Conservation (phyloP, 2,329 filamentous ascomycete genomes). For the Phaeosphaeriaceae sp. region DNA sequence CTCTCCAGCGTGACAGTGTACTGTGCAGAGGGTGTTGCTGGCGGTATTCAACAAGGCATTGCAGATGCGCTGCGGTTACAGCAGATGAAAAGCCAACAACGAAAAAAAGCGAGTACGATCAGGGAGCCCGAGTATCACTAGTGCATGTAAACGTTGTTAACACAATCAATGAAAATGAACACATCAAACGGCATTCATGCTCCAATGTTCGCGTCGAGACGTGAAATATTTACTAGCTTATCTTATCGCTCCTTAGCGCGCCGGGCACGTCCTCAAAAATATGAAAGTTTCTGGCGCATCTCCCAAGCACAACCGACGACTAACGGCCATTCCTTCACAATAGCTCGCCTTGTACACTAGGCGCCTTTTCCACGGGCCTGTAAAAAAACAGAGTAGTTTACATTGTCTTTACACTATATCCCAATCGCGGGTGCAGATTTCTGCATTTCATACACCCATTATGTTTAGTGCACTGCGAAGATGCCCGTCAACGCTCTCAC, state of each 20-base stretch:
- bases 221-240: slow-evolving; percentile 12
- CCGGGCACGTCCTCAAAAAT: slow-evolving; percentile 32
- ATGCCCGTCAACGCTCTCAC: slow-evolving; percentile 48
- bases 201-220: no score
- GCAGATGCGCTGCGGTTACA: slow-evolving; percentile 57
- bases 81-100: slow-evolving; percentile 43
- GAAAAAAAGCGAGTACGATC: not conserved
- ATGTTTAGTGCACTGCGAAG: slow-evolving; percentile 53
- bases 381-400: slow-evolving; percentile 1
- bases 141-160: not conserved
- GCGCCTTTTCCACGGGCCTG: not conserved
- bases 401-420: not conserved
- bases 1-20: slow-evolving; percentile 64
- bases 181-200: not conserved
- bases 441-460: slow-evolving; percentile 31
- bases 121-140: not conserved
- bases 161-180: not conserved
- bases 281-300: slow-evolving; percentile 25
- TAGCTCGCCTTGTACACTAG: slow-evolving; percentile 14
- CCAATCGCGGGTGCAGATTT: slow-evolving; percentile 1
- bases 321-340: slow-evolving; percentile 18
- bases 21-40: slow-evolving; percentile 68
- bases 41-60: slow-evolving; percentile 70
- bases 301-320: slow-evolving; percentile 13
- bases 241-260: slow-evolving; percentile 27